These are phyloP conservation scores for Blastobotrys peoriensis DNA, from an alignment of 805 yeast genomes.

Conservation along the genomic window DNA sequence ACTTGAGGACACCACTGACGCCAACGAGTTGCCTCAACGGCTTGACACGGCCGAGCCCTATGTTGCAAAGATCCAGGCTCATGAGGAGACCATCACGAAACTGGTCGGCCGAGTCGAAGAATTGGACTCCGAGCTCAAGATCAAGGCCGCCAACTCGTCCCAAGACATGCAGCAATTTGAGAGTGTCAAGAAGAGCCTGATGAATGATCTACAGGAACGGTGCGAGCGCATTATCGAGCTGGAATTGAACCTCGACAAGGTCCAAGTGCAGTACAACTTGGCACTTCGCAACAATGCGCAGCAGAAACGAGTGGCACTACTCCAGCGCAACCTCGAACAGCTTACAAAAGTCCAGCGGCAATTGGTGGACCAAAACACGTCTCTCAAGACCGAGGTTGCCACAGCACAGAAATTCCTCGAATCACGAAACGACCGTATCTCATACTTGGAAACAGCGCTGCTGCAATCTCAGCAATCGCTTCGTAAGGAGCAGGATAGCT, in stretches of 20 bases:
- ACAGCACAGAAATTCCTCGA: constrained; percentile 52
- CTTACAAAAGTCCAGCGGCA: constrained; percentile 55
- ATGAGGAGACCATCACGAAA: constrained; percentile 12
- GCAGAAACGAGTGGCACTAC: constrained; percentile 44
- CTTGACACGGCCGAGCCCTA: constrained; percentile 2
- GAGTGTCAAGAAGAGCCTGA: constrained; percentile 20
- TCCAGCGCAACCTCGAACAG: constrained; percentile 54
- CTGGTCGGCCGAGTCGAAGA: not conserved
- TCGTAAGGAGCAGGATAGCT: constrained; percentile 42
- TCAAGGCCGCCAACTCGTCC: constrained; percentile 6
- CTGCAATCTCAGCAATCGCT: constrained; percentile 46
- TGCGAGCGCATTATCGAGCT: constrained; percentile 36
- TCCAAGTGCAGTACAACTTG: constrained; percentile 32
- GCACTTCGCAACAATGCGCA: constrained; percentile 26
- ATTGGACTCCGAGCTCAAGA: constrained; percentile 17
- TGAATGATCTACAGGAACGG: constrained; percentile 28
- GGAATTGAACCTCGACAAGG: constrained; percentile 38
- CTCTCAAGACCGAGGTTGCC: constrained; percentile 50
- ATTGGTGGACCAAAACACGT: constrained; percentile 54
- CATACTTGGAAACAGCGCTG: constrained; percentile 39
- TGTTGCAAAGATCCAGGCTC: constrained; percentile 7
- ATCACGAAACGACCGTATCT: constrained; percentile 51
- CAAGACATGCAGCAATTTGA: constrained; percentile 1
- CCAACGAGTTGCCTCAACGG: constrained; percentile 1
- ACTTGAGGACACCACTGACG: not conserved